Evolutionary conservation across 371 early-diverging fungal genomes (phyloP).

Genomic region (Mortierella sp.): DNA sequence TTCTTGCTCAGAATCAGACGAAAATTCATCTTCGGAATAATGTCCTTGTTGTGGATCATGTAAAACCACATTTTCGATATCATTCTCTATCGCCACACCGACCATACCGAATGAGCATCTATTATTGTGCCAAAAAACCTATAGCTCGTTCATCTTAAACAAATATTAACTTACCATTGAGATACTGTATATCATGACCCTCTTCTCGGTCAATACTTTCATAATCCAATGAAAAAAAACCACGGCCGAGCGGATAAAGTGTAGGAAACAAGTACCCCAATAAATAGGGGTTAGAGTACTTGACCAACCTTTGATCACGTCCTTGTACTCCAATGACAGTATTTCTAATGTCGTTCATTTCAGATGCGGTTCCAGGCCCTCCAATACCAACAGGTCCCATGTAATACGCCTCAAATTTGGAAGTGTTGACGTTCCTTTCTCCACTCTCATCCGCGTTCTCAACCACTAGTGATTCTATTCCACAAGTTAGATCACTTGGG

Average conservation of each 20-base stretch:
- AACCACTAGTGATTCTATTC: not conserved
- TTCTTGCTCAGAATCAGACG: not conserved
- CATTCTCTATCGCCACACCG: too few species aligned
- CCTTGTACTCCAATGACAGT: conserved; percentile 2
- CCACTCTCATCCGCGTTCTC: not conserved
- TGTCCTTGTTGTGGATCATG: not conserved
- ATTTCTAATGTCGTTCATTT: conserved; percentile 1
- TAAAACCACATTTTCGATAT: too few species aligned
- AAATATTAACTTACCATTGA: not conserved
- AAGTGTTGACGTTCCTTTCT: conserved; percentile 2
- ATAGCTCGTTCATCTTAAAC: too few species aligned
- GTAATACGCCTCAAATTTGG: conserved; percentile 5
- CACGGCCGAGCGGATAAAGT: conserved; percentile 6
- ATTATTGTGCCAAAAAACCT: too few species aligned
- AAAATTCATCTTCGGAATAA: not conserved
- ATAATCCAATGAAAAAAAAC: conserved; percentile 11
- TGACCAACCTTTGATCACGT: conserved; percentile 9
- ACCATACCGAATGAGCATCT: too few species aligned
- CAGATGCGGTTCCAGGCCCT: conserved; percentile 4
- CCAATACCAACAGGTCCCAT: conserved; percentile 19
- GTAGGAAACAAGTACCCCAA: conserved; percentile 16
- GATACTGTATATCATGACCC: not conserved
- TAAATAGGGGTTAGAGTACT: conserved; percentile 13
- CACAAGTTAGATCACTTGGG: conserved; percentile 19
- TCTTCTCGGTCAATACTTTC: conserved; percentile 4